phyloP scores from a whole-genome alignment of 495 filamentous ascomycete genomes.

The Pyronema domesticum region DNA sequence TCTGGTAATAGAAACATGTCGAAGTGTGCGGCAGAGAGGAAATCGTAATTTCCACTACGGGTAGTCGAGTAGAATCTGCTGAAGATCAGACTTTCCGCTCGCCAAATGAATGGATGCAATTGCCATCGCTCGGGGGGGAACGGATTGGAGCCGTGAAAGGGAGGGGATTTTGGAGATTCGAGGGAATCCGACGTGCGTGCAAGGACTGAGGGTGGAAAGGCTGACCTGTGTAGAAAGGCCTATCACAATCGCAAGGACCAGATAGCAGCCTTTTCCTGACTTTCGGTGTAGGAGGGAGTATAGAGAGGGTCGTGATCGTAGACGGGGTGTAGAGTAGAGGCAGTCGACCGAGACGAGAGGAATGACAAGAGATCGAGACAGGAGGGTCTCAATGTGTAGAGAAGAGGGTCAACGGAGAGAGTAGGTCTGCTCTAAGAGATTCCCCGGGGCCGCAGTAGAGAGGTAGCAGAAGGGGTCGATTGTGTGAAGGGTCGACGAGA shows the following conservation, averaged over 20 bases:
- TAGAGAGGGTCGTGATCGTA: neutral
- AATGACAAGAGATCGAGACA: neutral
- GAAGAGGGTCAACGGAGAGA: neutral
- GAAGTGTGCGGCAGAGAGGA: constrained; percentile 13
- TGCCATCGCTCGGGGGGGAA: neutral
- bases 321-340: neutral
- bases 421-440: too few species aligned
- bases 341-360: neutral
- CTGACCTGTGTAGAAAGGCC: constrained; percentile 3
- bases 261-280: neutral
- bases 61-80: constrained; percentile 1
- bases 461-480: neutral
- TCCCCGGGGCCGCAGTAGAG: neutral
- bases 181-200: constrained; percentile 1
- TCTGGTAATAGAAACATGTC: constrained; percentile 26
- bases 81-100: constrained; percentile 4
- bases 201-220: neutral
- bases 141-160: neutral
- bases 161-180: neutral
- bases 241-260: neutral
- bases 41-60: constrained; percentile 2
- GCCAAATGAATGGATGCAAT: neutral
- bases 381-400: neutral
- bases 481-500: neutral
- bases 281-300: neutral